phyloP scores from a whole-genome alignment of 2,329 filamentous ascomycete genomes.

The Colletotrichum sansevieriae region DNA sequence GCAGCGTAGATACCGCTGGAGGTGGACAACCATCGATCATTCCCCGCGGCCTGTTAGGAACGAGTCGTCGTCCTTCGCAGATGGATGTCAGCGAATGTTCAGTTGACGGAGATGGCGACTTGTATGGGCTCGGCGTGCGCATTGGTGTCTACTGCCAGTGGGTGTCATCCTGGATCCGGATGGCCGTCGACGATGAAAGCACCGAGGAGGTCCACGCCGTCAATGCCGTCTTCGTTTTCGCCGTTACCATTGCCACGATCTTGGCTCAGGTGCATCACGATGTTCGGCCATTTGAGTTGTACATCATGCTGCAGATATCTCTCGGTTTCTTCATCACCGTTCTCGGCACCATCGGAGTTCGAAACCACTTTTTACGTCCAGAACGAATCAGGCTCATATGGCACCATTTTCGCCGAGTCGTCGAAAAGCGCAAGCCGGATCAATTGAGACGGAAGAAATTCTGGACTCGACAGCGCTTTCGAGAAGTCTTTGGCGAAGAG shows the following conservation, averaged over 20 bases:
- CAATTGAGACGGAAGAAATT: background rate
- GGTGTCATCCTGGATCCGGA: constrained; percentile 1
- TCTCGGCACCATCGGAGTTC: constrained; percentile 14
- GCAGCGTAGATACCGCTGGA: no score
- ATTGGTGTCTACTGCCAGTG: constrained; percentile 22
- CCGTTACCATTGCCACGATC: constrained; percentile 12
- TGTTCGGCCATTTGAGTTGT: background rate
- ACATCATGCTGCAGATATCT: constrained; percentile 21
- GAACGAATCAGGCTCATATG: background rate
- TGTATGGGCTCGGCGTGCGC: constrained; percentile 26
- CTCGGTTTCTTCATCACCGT: constrained; percentile 21
- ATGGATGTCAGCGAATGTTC: background rate
- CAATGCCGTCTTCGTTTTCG: constrained; percentile 26
- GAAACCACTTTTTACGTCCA: background rate
- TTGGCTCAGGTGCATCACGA: background rate
- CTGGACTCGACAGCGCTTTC: constrained; percentile 9
- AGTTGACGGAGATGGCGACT: constrained; percentile 13
- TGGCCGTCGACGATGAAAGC: background rate
- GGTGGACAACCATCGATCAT: no score
- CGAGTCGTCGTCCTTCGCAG: no score
- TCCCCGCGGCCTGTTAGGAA: no score
- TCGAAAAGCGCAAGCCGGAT: background rate
- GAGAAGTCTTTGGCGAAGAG: background rate
- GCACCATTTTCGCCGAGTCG: background rate
- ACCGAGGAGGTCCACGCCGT: background rate